Evolutionary conservation across 1,139 yeast species (phyloP), one percentile per base, ranked within the genome.

Genomic region (Maudiozyma humilis): DNA sequence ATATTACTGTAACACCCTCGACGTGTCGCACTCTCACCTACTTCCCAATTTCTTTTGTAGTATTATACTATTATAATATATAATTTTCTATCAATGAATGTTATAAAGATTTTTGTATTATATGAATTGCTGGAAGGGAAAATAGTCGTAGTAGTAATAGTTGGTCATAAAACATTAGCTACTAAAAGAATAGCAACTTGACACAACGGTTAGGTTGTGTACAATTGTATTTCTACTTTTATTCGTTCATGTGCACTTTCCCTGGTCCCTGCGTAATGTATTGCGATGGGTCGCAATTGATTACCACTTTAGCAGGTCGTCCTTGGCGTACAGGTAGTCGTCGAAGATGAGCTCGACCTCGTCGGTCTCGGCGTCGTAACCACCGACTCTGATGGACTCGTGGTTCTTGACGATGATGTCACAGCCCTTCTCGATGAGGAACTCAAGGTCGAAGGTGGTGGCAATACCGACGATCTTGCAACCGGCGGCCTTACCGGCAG

Each of bases 401-500:
- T 83, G 75, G 68, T 83, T 87, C 61, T 80, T 77, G 49, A 85
- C 86, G 46, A 84, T 89, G 61, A 81, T 82, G 59, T 79, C 82
- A 52, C 94, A 93, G 60, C 94, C 94, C 46, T 86, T 76, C 47
- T 71, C 76, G 67, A 79, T 76, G 50, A 85, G 80, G 66, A 75
- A 72, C 53, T 79, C 80, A 40, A 86, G 76, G 52, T 74, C 79
- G 65, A 82, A 83, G 45, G 93, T 81, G 50, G 91, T 81, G 55
- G 91, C 85, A 67, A 85, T 81, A 62, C 94, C 95, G 56, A 85
- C 78, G 51, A 84, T 82, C 63, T 76, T 73, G 61, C 93, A 89
- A 55, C 93, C 94, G 36, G 94, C 86, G 54, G 77, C 85, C 62
- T 82, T 78, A 68, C 94, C 95, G 42, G 95, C 94, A 53, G 76